A percentile compares a stretch with the other conserved stretches of the same genome.
Evolutionary conservation across 2,329 filamentous ascomycete genomes (phyloP).

Genomic region (Aspergillus clavatus): DNA sequence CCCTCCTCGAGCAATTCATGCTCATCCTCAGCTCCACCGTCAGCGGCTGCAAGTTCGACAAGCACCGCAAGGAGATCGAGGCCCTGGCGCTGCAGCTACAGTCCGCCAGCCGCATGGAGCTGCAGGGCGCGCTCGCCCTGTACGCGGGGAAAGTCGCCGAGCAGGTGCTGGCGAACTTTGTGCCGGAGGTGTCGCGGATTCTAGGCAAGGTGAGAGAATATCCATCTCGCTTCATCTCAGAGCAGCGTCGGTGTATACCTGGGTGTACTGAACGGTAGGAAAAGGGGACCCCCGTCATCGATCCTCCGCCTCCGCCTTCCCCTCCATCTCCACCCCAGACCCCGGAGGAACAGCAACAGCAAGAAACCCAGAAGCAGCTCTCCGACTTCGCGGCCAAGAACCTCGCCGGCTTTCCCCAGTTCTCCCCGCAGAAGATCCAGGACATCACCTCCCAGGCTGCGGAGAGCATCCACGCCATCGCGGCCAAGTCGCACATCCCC

Average conservation of each 20-base stretch:
- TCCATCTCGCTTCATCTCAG: no score
- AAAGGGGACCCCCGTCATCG: background rate
- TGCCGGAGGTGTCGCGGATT: background rate
- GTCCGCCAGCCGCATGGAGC: no score
- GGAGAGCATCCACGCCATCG: conserved; percentile 1
- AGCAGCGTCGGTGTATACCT: no score
- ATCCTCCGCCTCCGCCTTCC: no score
- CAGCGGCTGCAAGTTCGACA: conserved; percentile 1
- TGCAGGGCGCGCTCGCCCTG: no score
- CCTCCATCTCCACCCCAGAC: no score
- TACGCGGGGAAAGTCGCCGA: conserved; percentile 2
- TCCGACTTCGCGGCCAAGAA: conserved; percentile 4
- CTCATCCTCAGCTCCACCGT: conserved; percentile 2
- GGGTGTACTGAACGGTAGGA: no score
- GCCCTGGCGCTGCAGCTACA: background rate
- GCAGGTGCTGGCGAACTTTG: conserved; percentile 1
- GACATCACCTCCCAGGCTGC: conserved; percentile 2
- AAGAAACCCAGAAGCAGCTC: conserved; percentile 3
- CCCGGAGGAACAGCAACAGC: no score
- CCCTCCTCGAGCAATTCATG: conserved; percentile 4
- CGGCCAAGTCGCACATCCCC: background rate
- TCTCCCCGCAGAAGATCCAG: background rate
- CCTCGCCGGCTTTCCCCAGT: conserved; percentile 2
- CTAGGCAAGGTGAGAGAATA: background rate
- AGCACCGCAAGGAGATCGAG: conserved; percentile 2